A percentile compares a stretch with the other conserved stretches of the same genome.
Evolutionary conservation across 2,329 filamentous ascomycete genomes (phyloP).

Genomic region (Pyricularia sp.): DNA sequence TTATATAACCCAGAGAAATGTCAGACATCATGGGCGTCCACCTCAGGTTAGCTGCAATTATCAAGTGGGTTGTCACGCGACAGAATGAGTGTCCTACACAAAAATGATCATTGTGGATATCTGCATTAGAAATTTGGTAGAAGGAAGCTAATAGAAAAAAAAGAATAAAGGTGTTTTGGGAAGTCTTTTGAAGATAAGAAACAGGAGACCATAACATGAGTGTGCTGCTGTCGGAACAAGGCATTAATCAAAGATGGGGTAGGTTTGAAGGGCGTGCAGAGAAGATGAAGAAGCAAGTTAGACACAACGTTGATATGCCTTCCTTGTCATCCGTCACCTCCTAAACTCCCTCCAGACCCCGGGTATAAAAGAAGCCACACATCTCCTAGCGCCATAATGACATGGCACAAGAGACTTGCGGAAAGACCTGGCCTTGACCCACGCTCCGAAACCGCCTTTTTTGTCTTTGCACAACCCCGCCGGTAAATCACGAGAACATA

Average conservation of each 20-base stretch:
- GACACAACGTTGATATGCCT: neutral
- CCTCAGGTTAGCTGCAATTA: neutral
- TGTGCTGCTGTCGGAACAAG: neutral
- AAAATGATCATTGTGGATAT: conserved; percentile 49
- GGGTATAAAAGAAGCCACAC: conserved; percentile 6
- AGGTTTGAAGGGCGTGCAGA: neutral
- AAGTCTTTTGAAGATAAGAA: neutral
- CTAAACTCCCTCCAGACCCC: neutral
- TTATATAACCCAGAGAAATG: no score
- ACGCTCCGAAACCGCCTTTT: neutral
- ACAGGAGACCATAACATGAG: conserved; percentile 3
- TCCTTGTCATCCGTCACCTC: neutral
- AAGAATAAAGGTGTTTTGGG: conserved; percentile 8
- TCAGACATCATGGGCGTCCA: neutral
- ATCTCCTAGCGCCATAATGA: neutral
- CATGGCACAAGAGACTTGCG: neutral
- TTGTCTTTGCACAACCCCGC: neutral
- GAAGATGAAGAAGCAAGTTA: neutral
- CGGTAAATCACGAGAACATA: conserved; percentile 1
- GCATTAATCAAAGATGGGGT: neutral
- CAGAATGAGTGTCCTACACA: conserved; percentile 20
- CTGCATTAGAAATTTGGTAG: conserved; percentile 54
- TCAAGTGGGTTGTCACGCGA: neutral
- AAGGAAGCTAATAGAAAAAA: conserved; percentile 22
- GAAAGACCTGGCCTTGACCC: neutral